These are phyloP conservation scores for Macroventuria anomochaeta DNA, from an alignment of 2,329 filamentous ascomycete genomes.

Conservation along the genomic window DNA sequence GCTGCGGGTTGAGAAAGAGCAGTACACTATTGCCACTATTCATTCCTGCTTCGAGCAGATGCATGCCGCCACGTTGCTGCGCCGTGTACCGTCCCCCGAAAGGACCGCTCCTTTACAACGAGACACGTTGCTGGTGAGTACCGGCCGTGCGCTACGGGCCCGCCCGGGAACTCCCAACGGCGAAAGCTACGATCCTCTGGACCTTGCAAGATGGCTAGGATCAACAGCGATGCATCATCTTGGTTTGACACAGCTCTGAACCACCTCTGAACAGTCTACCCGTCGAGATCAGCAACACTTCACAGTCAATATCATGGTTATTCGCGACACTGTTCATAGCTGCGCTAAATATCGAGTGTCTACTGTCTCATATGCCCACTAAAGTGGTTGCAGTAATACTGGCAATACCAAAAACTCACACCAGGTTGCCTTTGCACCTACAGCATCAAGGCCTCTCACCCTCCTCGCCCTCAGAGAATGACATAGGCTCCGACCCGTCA, in stretches of 20 bases:
- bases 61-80: neutral
- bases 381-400: neutral
- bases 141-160: neutral
- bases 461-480: too few species aligned
- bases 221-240: neutral
- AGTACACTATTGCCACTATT: neutral
- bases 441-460: neutral
- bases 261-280: neutral
- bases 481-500: too few species aligned
- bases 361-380: neutral
- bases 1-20: conserved; percentile 61
- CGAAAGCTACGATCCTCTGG: neutral
- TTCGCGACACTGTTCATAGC: neutral
- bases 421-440: too few species aligned
- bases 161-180: neutral
- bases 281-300: neutral
- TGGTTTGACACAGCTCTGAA: neutral
- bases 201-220: neutral
- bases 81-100: neutral
- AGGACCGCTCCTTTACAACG: neutral
- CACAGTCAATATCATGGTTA: neutral
- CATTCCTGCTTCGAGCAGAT: neutral
- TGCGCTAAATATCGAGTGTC: neutral
- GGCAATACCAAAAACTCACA: too few species aligned
- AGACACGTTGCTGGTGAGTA: neutral